Conservation (phyloP, 148 eudicot species). For the Chenopodium quinoa region DNA sequence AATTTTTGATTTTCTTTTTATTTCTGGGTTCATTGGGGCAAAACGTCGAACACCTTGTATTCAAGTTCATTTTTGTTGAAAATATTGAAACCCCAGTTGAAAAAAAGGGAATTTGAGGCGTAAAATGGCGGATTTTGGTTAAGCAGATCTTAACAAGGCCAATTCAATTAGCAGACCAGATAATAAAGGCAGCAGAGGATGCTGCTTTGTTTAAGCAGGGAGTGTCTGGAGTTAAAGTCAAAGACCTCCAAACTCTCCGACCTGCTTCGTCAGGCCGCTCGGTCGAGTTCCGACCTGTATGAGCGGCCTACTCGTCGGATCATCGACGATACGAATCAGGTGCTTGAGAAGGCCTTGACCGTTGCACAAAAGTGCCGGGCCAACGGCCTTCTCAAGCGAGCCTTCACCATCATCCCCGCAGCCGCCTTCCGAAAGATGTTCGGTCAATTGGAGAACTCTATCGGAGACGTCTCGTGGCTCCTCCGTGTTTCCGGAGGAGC, state of each 20-base stretch:
- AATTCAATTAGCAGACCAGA: constrained; percentile 77
- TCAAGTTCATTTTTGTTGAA: too few species aligned
- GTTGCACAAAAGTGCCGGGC: constrained; percentile 71
- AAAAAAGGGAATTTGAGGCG: neutral
- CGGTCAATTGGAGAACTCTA: constrained; percentile 66
- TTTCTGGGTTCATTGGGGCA: neutral
- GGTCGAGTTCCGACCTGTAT: constrained; percentile 76
- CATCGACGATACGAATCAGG: constrained; percentile 74
- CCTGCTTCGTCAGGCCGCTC: constrained; percentile 88
- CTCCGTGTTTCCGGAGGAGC: constrained; percentile 73
- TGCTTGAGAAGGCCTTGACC: constrained; percentile 59
- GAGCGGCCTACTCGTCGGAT: constrained; percentile 90
- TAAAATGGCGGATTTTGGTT: constrained; percentile 63
- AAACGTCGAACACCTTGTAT: too few species aligned
- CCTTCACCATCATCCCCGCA: constrained; percentile 76
- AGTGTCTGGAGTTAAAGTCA: constrained; percentile 68
- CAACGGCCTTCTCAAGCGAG: constrained; percentile 68
- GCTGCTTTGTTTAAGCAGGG: constrained; percentile 71
- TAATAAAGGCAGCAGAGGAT: constrained; percentile 69
- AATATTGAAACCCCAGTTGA: too few species aligned
- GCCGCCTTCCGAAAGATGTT: constrained; percentile 71
- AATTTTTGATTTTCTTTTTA: too few species aligned
- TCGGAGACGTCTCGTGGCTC: constrained; percentile 80
- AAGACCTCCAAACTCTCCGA: constrained; percentile 74
- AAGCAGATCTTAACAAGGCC: constrained; percentile 74